Evolutionary conservation across 495 filamentous ascomycete species (phyloP), one percentile per base, ranked within the genome.

Genomic region (Aspergillus kassunensis): DNA sequence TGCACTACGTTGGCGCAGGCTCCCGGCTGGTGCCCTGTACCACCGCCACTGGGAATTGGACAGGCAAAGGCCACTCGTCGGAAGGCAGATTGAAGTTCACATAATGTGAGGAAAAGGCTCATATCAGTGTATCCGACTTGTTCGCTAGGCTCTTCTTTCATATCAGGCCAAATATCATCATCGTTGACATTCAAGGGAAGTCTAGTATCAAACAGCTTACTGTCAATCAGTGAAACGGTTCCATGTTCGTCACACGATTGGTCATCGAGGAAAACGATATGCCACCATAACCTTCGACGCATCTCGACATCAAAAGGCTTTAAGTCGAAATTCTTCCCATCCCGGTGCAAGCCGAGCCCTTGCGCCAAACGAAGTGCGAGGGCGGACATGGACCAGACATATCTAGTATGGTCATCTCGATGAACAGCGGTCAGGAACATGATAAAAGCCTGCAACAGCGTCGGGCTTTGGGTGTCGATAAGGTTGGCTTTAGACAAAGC

Each of bases 201-300:
- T 43, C 77, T 70, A 3, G 86, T 93, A 62, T 95, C 90, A 57
- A 84, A 95, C 30, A 81, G 75, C 44, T 69, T 66, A 39, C 87
- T 84, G 20, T 81, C 64, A 15, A 95, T 86, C 12, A 80, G 83
- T 8, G 88, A 79, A 53, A 95, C 89, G 25, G 85, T 87, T 0
- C 90, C 91, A 62, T 92, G 86, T 52, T 93, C 90, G 60, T 96
- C 90, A 9, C 87, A 83, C 0, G 89, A 84, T 15, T 88, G 78
- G 3, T 83, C 70, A 64, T 96, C 91, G 39, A 95, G 63, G 16
- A 91, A 71, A 60, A 81, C 85, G 8, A 96, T 78, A 39, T 87
- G 82, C 84, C 89, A 92, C 85, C 90, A 96, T 4, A 95, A 62
- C 1, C 91, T 79, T 43, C 91, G 79, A 44, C 91, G 80, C 80